Base-by-base conservation (phyloP, 345 rosid genomes). In the Arabidopsis suecica region DNA sequence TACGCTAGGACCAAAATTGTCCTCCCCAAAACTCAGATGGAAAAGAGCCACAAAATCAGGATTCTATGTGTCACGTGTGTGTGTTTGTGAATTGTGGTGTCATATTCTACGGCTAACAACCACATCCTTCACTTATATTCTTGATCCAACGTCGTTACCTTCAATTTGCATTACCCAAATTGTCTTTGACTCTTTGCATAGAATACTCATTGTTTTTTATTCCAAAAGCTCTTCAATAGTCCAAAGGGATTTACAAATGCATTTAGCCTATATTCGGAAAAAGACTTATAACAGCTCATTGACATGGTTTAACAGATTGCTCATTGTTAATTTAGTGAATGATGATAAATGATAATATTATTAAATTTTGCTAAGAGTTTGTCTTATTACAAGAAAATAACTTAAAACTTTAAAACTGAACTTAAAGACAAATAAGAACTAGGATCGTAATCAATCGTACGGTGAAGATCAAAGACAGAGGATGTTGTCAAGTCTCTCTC, bases 341-440 rank as follows among this genome's bases (percentile, higher is more conserved):
- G 32, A 60, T 36, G 42, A 48, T 49, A 37, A 38, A 60, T 36
- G 33, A 60, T 49, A 49, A 25, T 44, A 45, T 40, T 12, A 51
- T 61, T n/a, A 40, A 61, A 41, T 16, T 49, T 28, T 25, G 51
- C 61, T 41, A 72, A 41, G 11, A 37, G 55, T 41, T 72, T 72
- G 55, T 12, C 56, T 73, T 64, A 73, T 73, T 73, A 73, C 77
- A 64, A 42, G 9, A 36, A 73, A 73, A 63, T 55, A 63, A 54
- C 37, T 61, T 49, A 9, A 5, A 61, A 28, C 2, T 37, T 37
- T 22, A 49, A 53, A 32, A 28, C 53, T 16, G n/a, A 50, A 37
- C 4, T 59, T 13, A 38, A 38, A 67, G 61, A 64, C n/a, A 59
- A 9, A 75, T 18, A 38, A 5, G 56, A 68, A 75, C 16, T 51